Evolutionary conservation across 2,329 filamentous ascomycete genomes (phyloP).

Genomic region (Nakataea oryzae): DNA sequence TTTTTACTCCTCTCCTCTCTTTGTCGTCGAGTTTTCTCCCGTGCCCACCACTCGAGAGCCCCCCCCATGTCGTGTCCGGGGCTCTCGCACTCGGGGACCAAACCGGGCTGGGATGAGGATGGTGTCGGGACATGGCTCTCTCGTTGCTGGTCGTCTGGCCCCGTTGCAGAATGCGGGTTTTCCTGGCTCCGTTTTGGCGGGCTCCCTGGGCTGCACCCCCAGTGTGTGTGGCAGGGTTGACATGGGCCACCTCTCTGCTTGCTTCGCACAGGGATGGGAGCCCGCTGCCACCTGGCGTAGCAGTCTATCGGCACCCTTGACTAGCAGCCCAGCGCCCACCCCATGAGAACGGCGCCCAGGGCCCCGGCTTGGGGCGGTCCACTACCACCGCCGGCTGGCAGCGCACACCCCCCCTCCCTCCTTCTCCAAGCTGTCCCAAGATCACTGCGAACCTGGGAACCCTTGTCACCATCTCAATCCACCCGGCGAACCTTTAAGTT

Average conservation of each 20-base stretch:
- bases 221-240: not conserved
- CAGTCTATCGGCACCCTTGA: slow-evolving; percentile 1
- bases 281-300: not conserved
- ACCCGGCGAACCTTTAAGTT: slow-evolving; percentile 26
- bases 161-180: not conserved
- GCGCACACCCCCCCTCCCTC: slow-evolving; percentile 2
- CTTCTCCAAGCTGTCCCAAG: slow-evolving; percentile 1
- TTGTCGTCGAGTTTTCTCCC: not conserved
- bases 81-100: not conserved
- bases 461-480: slow-evolving; percentile 4
- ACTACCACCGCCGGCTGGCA: slow-evolving; percentile 4
- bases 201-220: not conserved
- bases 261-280: not conserved
- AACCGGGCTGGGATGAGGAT: not conserved
- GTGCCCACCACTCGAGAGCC: not conserved
- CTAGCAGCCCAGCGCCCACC: slow-evolving; percentile 2
- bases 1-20: not conserved
- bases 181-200: not conserved
- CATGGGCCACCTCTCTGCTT: not conserved
- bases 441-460: slow-evolving; percentile 3
- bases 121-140: not conserved
- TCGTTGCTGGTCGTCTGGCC: not conserved
- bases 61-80: not conserved
- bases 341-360: slow-evolving; percentile 6
- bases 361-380: slow-evolving; percentile 30